A percentile compares a stretch with the other conserved stretches of the same genome.
Evolutionary conservation across 495 filamentous ascomycete genomes (phyloP).

Genomic region (Aspergillus indologenus): DNA sequence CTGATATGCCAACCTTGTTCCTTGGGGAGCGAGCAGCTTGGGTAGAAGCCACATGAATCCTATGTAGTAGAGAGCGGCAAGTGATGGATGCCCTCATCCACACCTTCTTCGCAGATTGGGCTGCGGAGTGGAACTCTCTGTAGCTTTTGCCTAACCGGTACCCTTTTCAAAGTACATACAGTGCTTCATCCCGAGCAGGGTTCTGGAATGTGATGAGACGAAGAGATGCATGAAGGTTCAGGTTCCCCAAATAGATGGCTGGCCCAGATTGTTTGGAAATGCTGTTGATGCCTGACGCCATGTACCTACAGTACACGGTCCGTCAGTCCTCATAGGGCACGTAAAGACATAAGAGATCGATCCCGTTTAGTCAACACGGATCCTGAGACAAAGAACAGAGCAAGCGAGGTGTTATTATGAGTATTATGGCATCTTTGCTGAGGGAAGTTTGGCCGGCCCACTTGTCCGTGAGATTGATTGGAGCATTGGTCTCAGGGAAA

Average conservation of each 20-base stretch:
- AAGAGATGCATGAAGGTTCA: not conserved
- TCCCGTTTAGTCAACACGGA: not conserved
- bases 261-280: not conserved
- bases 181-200: not conserved
- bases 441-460: not conserved
- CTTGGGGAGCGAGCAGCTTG: slow-evolving; percentile 2
- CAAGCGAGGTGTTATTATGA: not conserved
- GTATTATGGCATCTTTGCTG: not conserved
- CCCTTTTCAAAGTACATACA: not conserved
- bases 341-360: not conserved
- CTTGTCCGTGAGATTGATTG: not conserved
- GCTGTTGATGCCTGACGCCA: slow-evolving; percentile 11
- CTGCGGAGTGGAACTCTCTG: slow-evolving; percentile 9
- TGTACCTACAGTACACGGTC: no score
- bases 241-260: not conserved
- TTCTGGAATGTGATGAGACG: not conserved
- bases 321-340: not conserved
- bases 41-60: slow-evolving; percentile 8
- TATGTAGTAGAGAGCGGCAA: not conserved
- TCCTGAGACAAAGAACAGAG: not conserved
- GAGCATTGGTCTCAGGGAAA: not conserved
- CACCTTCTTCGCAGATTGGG: slow-evolving; percentile 9
- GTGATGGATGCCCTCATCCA: slow-evolving; percentile 9
- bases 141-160: slow-evolving; percentile 3
- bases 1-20: not conserved